Percentiles rank a stretch among this genome's conserved stretches.
Evolutionary conservation across 1,284 basidiomycete genomes (phyloP).

Genomic region (Irpex sp.): DNA sequence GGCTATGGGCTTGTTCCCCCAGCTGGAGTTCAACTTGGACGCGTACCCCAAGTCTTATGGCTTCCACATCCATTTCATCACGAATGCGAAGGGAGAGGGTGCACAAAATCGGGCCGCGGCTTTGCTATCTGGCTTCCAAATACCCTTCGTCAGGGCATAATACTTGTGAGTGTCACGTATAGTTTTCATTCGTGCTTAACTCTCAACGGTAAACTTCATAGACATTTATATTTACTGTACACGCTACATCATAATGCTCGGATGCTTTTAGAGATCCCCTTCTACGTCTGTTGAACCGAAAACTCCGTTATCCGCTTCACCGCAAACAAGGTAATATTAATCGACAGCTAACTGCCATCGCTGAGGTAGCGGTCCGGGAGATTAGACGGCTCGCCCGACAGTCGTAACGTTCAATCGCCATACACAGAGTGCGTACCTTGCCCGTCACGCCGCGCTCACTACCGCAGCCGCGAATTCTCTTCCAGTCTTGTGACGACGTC

Average conservation of each 20-base stretch:
- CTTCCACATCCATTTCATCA: slow-evolving; percentile 90
- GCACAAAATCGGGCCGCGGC: slow-evolving; percentile 86
- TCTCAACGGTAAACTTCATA: neutral
- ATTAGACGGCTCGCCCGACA: too few species aligned
- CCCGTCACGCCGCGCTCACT: neutral
- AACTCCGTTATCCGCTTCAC: neutral
- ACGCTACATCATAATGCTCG: neutral
- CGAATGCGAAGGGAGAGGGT: slow-evolving; percentile 78
- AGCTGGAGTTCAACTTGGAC: slow-evolving; percentile 91
- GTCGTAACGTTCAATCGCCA: too few species aligned
- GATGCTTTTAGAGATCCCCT: too few species aligned
- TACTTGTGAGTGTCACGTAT: neutral
- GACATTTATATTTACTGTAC: neutral
- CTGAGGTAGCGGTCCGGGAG: too few species aligned
- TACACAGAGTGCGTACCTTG: neutral
- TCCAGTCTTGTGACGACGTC: neutral
- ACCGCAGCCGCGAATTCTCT: neutral
- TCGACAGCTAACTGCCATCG: too few species aligned
- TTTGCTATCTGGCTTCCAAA: slow-evolving; percentile 82
- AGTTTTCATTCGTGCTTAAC: neutral
- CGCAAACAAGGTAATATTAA: neutral
- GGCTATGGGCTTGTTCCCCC: slow-evolving; percentile 91
- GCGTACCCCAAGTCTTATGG: slow-evolving; percentile 82
- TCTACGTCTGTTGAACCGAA: too few species aligned
- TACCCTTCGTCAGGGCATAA: neutral